phyloP scores from a whole-genome alignment of 2,329 filamentous ascomycete genomes.

The Stagonosporopsis vannaccii region DNA sequence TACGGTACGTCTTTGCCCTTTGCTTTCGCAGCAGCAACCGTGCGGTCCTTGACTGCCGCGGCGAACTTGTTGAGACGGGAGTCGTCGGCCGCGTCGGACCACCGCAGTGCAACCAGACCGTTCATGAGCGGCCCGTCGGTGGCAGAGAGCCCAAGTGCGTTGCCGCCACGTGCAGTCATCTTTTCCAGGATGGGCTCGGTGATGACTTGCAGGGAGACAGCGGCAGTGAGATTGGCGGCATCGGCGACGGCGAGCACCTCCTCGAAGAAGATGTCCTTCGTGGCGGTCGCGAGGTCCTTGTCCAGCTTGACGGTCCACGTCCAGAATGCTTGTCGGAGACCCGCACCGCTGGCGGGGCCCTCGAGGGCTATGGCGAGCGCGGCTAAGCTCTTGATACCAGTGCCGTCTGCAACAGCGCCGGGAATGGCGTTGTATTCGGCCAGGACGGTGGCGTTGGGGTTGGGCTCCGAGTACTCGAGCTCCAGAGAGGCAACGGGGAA shows the following conservation, averaged over 20 bases:
- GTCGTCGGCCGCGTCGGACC: slow-evolving; percentile 35
- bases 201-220: slow-evolving; percentile 38
- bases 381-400: slow-evolving; percentile 28
- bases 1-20: slow-evolving; percentile 21
- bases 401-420: slow-evolving; percentile 22
- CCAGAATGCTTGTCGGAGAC: slow-evolving; percentile 39
- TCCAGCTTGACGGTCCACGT: slow-evolving; percentile 38
- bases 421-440: slow-evolving; percentile 36
- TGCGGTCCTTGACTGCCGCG: slow-evolving; percentile 24
- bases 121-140: slow-evolving; percentile 31
- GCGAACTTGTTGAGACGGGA: slow-evolving; percentile 27
- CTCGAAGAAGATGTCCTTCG: slow-evolving; percentile 34
- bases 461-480: slow-evolving; percentile 37
- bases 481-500: slow-evolving; percentile 28
- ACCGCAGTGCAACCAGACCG: slow-evolving; percentile 26
- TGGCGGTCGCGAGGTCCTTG: slow-evolving; percentile 24
- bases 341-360: slow-evolving; percentile 13
- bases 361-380: slow-evolving; percentile 28
- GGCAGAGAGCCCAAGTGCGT: slow-evolving; percentile 38
- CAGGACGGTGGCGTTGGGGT: slow-evolving; percentile 33
- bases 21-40: slow-evolving; percentile 11
- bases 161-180: slow-evolving; percentile 35
- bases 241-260: slow-evolving; percentile 28
- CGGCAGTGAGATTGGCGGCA: slow-evolving; percentile 25
- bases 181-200: slow-evolving; percentile 30